Conservation (phyloP, 2,329 filamentous ascomycete species). For the Penicillium hordei region DNA sequence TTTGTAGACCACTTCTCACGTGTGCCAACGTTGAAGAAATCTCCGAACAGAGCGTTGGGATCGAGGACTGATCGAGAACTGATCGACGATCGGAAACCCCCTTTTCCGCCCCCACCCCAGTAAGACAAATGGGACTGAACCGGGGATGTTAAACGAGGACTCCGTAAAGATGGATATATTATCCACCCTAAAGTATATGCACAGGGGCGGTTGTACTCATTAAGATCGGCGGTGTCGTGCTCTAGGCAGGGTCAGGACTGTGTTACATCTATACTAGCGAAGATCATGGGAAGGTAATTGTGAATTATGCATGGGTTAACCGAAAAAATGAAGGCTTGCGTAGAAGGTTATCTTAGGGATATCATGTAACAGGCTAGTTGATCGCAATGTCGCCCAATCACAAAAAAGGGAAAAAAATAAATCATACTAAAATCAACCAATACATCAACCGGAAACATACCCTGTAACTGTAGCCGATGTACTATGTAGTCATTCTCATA, state of each 20-base stretch:
- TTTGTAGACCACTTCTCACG: not conserved
- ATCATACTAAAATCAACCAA: not conserved
- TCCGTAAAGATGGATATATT: not conserved
- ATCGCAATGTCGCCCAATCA: not conserved
- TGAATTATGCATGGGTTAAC: too few relatives aligned
- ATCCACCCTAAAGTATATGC: not conserved
- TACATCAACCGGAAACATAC: not conserved
- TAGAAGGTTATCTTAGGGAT: not conserved
- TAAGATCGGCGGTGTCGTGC: constrained; percentile 5
- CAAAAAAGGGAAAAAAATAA: not conserved
- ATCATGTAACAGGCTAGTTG: not conserved
- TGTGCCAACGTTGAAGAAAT: not conserved
- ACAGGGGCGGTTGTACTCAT: not conserved
- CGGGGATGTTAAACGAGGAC: not conserved
- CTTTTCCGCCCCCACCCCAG: not conserved
- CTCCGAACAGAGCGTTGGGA: not conserved
- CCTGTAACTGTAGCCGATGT: too few relatives aligned
- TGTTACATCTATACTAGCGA: not conserved
- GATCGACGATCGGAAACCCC: not conserved
- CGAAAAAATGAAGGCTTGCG: not conserved
- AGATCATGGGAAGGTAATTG: not conserved
- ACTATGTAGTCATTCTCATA: too few relatives aligned
- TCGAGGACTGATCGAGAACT: not conserved
- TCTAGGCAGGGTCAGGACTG: not conserved
- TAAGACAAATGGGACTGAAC: not conserved